Base-by-base conservation (phyloP, 805 yeast species). In the Candida maesae region DNA sequence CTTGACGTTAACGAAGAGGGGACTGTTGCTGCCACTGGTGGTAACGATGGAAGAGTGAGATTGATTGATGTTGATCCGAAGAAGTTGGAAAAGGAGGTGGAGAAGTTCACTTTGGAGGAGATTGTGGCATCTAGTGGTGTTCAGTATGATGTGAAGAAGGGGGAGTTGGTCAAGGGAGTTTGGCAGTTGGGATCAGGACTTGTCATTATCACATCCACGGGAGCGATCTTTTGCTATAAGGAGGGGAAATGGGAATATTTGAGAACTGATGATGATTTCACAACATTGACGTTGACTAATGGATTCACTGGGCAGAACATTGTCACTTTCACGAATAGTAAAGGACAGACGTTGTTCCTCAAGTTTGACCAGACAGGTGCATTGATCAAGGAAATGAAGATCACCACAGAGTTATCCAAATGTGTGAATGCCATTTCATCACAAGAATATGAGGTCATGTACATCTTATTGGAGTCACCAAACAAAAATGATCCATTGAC, bases 11-110 rank as follows among this genome's bases (percentile, higher is more conserved):
- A 72, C 33, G 70, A 67, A 24, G 52, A 58, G 0, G 55, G 65
- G 16, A 58, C 67, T 37, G 50, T 81, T 3, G 79, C 83, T 7
- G 89, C 79, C 2, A 85, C 96, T 11, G 93, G 96, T 31, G 99
- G 99, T 27, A 95, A 95, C 29, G 99, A 93, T 63, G 97, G 97
- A 0, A 76, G 84, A 50, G 62, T 90, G 2, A 72, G 84, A 47
- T 50, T 84, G 5, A 78, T 81, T 55, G 84, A 83, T 51, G 58
- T 83, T 19, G 51, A 51, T 20, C 64, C 60, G 20, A 39, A 44
- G 1, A 64, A 71, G 45, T 37, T 49, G 14, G 60, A 53, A 2
- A 58, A 63, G 8, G 68, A 63, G 41, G 51, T 47, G 7, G 44
- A 49, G 14, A 31, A 39, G 6, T 61, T 59, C 31, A 49, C 61